A percentile compares a stretch with the other conserved stretches of the same genome.
Evolutionary conservation across 768 basidiomycete genomes (phyloP).

Genomic region (Kwoniella bestiolae): DNA sequence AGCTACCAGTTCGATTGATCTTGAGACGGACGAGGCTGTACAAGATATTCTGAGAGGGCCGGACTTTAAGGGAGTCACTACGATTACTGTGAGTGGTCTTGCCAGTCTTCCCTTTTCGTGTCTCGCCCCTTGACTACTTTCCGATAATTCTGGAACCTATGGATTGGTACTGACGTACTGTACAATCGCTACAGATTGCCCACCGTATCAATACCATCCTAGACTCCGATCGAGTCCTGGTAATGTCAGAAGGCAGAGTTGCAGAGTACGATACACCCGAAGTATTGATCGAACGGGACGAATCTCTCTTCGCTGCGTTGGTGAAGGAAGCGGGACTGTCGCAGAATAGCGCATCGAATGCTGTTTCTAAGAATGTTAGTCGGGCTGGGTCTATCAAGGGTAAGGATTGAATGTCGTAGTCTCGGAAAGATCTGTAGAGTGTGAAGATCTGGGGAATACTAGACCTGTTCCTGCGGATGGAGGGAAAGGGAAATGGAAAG

Average conservation of each 20-base stretch:
- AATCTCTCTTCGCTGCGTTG: slow-evolving; percentile 42
- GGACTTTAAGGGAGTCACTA: slow-evolving; percentile 76
- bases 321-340: slow-evolving; percentile 46
- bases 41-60: slow-evolving; percentile 84
- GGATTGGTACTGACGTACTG: too few relatives aligned
- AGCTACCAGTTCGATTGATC: slow-evolving; percentile 84
- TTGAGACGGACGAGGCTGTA: slow-evolving; percentile 85
- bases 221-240: slow-evolving; percentile 80
- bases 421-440: too few relatives aligned
- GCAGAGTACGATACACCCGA: slow-evolving; percentile 80
- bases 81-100: slow-evolving; percentile 63
- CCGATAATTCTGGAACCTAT: too few relatives aligned
- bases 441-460: too few relatives aligned
- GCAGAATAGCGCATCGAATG: not conserved
- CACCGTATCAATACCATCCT: slow-evolving; percentile 63
- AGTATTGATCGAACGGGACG: slow-evolving; percentile 64
- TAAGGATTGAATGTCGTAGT: too few relatives aligned
- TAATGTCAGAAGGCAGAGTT: slow-evolving; percentile 78
- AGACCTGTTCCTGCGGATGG: too few relatives aligned
- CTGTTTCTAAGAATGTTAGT: not conserved
- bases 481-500: too few relatives aligned
- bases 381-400: slow-evolving; percentile 14
- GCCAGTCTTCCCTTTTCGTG: not conserved
- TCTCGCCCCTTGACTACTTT: too few relatives aligned
- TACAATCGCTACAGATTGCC: slow-evolving; percentile 26